Evolutionary conservation across 176 grass and related monocot genomes (phyloP).

Genomic region (Coix lacrymajobi): DNA sequence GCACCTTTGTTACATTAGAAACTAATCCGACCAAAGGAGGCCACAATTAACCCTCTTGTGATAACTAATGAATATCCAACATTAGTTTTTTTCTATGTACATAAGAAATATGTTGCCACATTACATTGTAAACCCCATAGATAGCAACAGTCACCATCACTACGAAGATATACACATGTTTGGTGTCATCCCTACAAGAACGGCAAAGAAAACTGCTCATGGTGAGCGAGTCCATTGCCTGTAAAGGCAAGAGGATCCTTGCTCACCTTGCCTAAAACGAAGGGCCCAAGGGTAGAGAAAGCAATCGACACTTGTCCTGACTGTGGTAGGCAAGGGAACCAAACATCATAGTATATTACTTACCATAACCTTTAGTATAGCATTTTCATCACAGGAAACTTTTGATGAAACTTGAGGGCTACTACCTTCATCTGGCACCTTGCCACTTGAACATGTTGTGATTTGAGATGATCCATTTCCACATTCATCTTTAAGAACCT

Average conservation of each 20-base stretch:
- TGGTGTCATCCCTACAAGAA: neutral
- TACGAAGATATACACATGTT: neutral
- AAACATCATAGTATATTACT: slow-evolving; percentile 19
- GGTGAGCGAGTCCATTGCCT: neutral
- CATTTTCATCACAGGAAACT: slow-evolving; percentile 66
- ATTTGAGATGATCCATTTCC: slow-evolving; percentile 91
- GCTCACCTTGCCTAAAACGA: neutral
- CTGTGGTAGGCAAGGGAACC: neutral
- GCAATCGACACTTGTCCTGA: neutral
- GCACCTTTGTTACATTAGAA: neutral
- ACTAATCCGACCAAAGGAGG: neutral
- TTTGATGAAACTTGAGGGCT: slow-evolving; percentile 77
- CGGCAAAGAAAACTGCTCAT: neutral
- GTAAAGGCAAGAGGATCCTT: neutral
- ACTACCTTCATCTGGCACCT: slow-evolving; percentile 61
- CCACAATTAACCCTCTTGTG: neutral
- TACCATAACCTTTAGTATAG: slow-evolving; percentile 98
- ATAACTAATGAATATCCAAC: neutral
- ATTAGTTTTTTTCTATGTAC: neutral
- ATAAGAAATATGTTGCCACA: neutral
- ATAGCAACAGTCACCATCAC: neutral
- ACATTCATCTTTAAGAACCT: slow-evolving; percentile 49
- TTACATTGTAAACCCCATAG: neutral
- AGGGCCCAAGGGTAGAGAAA: neutral
- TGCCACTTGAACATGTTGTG: slow-evolving; percentile 84